Evolutionary conservation across 805 yeast species (phyloP), one percentile per base, ranked within the genome.

Genomic region (Scheffersomyces spartinae): DNA sequence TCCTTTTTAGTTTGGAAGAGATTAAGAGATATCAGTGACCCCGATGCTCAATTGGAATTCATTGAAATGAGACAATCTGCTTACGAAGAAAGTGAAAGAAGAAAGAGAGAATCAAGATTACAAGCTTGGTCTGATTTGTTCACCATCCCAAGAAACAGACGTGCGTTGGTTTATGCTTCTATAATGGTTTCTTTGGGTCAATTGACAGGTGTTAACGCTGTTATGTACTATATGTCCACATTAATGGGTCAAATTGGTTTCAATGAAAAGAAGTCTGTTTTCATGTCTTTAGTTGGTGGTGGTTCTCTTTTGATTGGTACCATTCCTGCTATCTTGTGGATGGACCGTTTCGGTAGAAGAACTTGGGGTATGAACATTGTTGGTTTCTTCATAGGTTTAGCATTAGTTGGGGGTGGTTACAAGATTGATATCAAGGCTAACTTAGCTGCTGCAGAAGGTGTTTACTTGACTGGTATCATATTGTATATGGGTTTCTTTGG

Each of bases 211-310:
- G 67, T 74, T 38, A 74, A 74, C 39, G 80, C 74, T 20, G 65
- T 74, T 31, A 61, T 73, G 68, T 74, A 73, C 54, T 69, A 74
- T 47, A 62, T 73, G 69, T 64, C 77, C 24, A 67, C 66, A 3
- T 50, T 74, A 41, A 65, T 74, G 71, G 43, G 39, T 3, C 51
- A 56, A 17, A 69, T 74, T 40, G 79, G 79, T 6, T 74, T 74
- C 48, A 33, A 45, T 30, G 47, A 49, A 12, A 66, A 66, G 40
- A 47, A 62, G 26, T 52, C 75, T 13, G 77, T 73, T 6, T 68
- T 71, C 39, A 72, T 74, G 80, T 72, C 80, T 6, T 60, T 72
- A 42, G 81, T 74, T 13, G 79, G 79, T 26, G 81, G 81, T 39
- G 80, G 75, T 18, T 56, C 79, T 2, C 49, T 73, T 22, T 45